phyloP scores from a whole-genome alignment of 768 basidiomycete species.

The Mycena olivaceomarginata region DNA sequence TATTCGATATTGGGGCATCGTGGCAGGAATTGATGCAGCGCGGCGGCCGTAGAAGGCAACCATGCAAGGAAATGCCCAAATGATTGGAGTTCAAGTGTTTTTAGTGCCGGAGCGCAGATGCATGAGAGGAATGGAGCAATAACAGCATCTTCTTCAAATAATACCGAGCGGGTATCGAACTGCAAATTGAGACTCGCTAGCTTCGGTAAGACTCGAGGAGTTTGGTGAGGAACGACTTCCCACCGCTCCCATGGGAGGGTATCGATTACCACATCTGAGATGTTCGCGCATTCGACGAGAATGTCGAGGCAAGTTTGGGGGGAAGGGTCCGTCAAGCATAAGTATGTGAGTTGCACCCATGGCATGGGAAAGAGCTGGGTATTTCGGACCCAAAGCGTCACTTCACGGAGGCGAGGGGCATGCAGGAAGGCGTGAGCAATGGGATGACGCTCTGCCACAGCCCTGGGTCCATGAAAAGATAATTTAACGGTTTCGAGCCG shows the following conservation, averaged over 20 bases:
- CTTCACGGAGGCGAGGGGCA: background rate
- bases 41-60: background rate
- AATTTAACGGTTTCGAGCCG: background rate
- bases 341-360: background rate
- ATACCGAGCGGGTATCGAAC: background rate
- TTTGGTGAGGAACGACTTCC: conserved; percentile 1
- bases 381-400: background rate
- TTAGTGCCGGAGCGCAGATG: background rate
- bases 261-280: background rate
- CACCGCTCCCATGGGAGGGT: conserved; percentile 1
- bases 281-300: background rate
- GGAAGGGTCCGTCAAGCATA: background rate
- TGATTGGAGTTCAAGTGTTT: conserved; percentile 1
- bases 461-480: background rate
- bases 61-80: conserved; percentile 1
- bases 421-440: background rate
- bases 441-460: background rate
- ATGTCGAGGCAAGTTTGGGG: conserved; percentile 1
- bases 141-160: background rate
- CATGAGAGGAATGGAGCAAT: background rate
- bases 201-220: background rate
- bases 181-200: background rate
- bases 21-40: background rate
- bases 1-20: background rate
- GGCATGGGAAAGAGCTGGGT: background rate